phyloP scores from a whole-genome alignment of 2,329 filamentous ascomycete species.

The Aspergillus ustus region DNA sequence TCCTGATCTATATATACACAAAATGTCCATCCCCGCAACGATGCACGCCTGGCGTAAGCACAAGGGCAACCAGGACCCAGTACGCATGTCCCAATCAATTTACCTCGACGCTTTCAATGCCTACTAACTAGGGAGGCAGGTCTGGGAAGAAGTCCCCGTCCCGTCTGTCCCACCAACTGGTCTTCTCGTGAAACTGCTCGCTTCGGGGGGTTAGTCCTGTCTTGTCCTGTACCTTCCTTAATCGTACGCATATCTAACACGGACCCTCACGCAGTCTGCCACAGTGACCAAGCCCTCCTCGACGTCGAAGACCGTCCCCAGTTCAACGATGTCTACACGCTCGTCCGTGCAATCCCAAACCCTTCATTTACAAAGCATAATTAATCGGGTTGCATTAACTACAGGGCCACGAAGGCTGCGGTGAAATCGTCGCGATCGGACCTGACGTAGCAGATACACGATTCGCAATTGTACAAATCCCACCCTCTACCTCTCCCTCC shows the following conservation, averaged over 20 bases:
- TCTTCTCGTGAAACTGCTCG: constrained; percentile 17
- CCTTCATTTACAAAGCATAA: background rate
- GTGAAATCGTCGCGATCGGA: constrained; percentile 19
- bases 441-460: constrained; percentile 5
- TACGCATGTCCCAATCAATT: background rate
- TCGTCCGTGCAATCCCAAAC: constrained; percentile 1
- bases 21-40: constrained; percentile 2
- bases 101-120: background rate
- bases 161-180: constrained; percentile 9
- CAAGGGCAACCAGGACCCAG: constrained; percentile 16
- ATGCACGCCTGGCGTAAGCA: constrained; percentile 23
- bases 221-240: background rate
- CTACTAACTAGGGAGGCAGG: background rate
- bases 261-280: constrained; percentile 9
- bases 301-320: constrained; percentile 20
- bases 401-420: constrained; percentile 22
- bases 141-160: constrained; percentile 19
- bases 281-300: constrained; percentile 18
- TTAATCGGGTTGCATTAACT: background rate
- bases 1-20: background rate
- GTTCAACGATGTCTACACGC: constrained; percentile 19
- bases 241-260: background rate
- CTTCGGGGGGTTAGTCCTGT: constrained; percentile 12
- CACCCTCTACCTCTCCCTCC: too few species aligned
- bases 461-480: constrained; percentile 12